Percentiles rank a stretch among this genome's conserved stretches.
Evolutionary conservation across 164 flowering plant species (phyloP).

Genomic region (Tetrastigma voinierianum): DNA sequence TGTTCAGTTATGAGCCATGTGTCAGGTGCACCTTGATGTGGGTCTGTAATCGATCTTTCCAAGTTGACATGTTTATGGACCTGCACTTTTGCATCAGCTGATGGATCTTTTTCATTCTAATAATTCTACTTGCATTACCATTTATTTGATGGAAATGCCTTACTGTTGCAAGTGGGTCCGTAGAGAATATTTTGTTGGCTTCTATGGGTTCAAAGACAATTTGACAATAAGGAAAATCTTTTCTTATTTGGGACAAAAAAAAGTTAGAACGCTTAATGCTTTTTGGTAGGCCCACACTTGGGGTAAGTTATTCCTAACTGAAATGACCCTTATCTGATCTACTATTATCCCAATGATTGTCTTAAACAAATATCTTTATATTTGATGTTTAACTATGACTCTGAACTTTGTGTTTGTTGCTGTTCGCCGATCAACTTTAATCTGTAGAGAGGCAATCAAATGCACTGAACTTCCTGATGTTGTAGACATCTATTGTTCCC

Average conservation of each 20-base stretch:
- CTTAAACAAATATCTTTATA: neutral
- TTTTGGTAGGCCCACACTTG: neutral
- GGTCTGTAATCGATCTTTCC: neutral
- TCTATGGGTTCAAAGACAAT: constrained; percentile 4
- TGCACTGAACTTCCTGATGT: neutral
- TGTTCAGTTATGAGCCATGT: neutral
- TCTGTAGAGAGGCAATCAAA: neutral
- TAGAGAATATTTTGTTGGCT: constrained; percentile 11
- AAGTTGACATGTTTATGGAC: constrained; percentile 9
- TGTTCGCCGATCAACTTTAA: neutral
- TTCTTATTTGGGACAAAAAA: constrained; percentile 2
- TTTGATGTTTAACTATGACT: neutral
- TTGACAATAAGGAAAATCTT: constrained; percentile 15
- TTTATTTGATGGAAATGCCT: constrained; percentile 2
- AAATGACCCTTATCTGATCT: constrained; percentile 5
- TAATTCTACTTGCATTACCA: neutral
- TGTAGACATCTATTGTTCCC: neutral
- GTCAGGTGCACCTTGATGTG: neutral
- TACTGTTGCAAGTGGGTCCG: neutral
- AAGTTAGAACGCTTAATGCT: constrained; percentile 4
- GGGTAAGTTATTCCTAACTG: constrained; percentile 2
- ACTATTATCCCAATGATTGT: neutral
- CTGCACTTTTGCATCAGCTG: constrained; percentile 9
- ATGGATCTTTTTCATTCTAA: neutral
- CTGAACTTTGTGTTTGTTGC: neutral